Base-by-base conservation (phyloP, 2,329 filamentous ascomycete genomes). In the Beauveria rudraprayagi region DNA sequence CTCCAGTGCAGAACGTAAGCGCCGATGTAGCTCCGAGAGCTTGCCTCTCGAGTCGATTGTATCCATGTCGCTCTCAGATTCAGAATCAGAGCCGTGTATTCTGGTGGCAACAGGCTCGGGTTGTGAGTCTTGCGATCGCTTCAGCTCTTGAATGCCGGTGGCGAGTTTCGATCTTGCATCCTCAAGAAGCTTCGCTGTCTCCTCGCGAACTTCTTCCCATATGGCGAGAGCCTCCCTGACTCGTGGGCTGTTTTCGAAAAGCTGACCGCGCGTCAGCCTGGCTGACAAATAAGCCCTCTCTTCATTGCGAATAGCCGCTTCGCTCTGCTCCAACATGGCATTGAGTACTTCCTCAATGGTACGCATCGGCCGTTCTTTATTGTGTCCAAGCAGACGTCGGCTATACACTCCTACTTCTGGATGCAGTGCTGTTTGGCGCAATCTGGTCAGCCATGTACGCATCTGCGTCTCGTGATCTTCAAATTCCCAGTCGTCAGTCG, bases 281-380 rank as follows among this genome's bases (percentile, higher is more conserved):
- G 79, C 79, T 2, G 83, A 70, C 7, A 96, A 77, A 53, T 88
- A 79, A 2, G 79, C 76, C 57, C 91, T 83, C 68, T 94, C 87
- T 62, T 93, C 87, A 0, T 80, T 74, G 56, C 87, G 83, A 61
- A 93, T 82, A 1, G 75, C 71, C 6, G 77, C 78, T 61, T 93
- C 89, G 48, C 88, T 92, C 68, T 93, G 87, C 60, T 96, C 91
- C 62, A 97, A 88, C 93, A 99, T 97, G 5, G 88, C 86, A 65
- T 91, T 87, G 11, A 99, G 78, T 1, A 97, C 93, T 72, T 97
- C 90, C 19, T 87, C 83, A 1, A 96, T 88, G 0, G 92, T 95
- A 14, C 90, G 83, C 65, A 97, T 79, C 0, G 90, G 87, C 0
- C 83, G 86, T 58, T 79, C 80, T 54, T 80, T 84, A 48, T 78